A percentile compares a stretch with the other conserved stretches of the same genome.
phyloP scores from a whole-genome alignment of 257 asterid genomes.

The Anisodus acutangulus region DNA sequence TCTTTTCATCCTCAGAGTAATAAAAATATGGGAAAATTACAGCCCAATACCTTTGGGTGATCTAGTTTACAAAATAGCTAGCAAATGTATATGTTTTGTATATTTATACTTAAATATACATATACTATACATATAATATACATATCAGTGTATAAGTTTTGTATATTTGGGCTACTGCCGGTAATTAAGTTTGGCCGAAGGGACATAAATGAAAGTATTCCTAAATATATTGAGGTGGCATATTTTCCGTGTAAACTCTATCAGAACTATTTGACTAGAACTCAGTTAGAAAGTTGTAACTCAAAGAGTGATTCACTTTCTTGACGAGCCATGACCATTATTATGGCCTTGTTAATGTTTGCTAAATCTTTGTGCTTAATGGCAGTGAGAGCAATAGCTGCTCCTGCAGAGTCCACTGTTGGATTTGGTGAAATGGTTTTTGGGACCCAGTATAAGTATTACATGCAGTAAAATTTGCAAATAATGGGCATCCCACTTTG shows the following conservation, averaged over 20 bases:
- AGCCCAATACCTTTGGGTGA: too few species aligned
- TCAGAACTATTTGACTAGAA: not conserved
- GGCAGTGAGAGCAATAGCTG: constrained; percentile 82
- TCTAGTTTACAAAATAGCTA: too few species aligned
- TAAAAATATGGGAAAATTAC: not conserved
- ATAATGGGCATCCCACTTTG: constrained; percentile 93
- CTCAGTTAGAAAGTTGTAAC: constrained; percentile 6
- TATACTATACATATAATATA: too few species aligned
- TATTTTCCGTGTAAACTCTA: not conserved
- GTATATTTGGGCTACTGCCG: too few species aligned
- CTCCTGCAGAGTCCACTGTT: constrained; percentile 69
- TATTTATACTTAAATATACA: too few species aligned
- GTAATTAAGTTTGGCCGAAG: too few species aligned
- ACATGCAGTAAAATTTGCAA: constrained; percentile 98
- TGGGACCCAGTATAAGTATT: constrained; percentile 89
- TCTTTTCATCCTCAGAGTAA: constrained; percentile 5
- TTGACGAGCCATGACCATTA: constrained; percentile 7
- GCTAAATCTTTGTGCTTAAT: not conserved
- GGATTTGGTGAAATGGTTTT: constrained; percentile 90
- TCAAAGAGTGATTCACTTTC: constrained; percentile 10
- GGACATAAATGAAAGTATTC: too few species aligned
- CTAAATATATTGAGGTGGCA: not conserved
- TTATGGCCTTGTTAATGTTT: constrained; percentile 17
- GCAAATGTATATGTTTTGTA: too few species aligned
- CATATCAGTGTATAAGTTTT: too few species aligned